phyloP scores from a whole-genome alignment of 208 protist genomes.

The Angomonas deanei region DNA sequence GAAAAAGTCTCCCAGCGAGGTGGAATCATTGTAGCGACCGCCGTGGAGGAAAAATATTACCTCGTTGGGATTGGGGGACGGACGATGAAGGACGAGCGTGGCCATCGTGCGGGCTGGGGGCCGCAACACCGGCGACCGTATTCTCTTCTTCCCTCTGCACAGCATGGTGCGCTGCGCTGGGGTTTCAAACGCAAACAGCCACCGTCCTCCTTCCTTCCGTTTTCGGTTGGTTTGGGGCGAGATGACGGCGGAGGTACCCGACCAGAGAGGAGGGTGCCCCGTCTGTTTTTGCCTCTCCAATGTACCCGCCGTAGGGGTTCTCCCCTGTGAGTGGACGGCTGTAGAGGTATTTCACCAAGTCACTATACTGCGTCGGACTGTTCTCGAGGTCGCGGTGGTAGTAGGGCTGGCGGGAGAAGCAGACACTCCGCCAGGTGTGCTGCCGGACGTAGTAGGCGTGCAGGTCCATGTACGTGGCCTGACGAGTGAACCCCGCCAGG shows the following conservation, averaged over 20 bases:
- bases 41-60: background rate
- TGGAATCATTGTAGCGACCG: background rate
- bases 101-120: background rate
- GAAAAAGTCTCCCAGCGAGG: background rate
- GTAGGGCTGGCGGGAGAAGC: background rate
- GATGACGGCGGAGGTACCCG: background rate
- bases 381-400: background rate
- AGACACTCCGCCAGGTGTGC: background rate
- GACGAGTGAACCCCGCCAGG: background rate
- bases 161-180: background rate
- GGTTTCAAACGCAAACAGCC: too few species aligned
- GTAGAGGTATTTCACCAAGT: too few species aligned
- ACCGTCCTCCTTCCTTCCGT: too few species aligned
- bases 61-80: background rate
- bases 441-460: background rate
- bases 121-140: background rate
- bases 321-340: background rate
- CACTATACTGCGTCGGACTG: too few species aligned
- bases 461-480: background rate
- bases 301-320: background rate
- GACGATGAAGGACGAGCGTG: background rate
- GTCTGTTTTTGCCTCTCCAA: background rate
- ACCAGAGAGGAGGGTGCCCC: background rate
- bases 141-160: background rate
- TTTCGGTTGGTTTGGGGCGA: background rate